Conservation (phyloP, 2,329 filamentous ascomycete genomes). For the Sphaerulina populicola region DNA sequence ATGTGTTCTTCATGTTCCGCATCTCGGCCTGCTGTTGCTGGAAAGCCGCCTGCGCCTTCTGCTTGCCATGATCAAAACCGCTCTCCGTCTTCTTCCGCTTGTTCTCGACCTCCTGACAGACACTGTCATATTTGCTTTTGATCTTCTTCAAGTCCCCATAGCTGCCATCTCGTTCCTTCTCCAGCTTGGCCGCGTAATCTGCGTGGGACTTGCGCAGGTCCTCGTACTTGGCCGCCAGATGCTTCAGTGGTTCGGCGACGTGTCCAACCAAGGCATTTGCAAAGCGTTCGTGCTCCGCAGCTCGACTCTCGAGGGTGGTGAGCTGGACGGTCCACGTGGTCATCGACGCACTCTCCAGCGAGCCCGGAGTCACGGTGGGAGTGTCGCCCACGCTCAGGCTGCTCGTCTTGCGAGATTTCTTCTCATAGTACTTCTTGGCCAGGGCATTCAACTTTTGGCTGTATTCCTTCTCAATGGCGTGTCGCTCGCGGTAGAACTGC, state of each 20-base stretch:
- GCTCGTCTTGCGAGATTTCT: slow-evolving; percentile 84
- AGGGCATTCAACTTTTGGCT: slow-evolving; percentile 75
- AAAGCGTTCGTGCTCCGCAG: slow-evolving; percentile 80
- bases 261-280: slow-evolving; percentile 67
- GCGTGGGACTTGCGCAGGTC: slow-evolving; percentile 84
- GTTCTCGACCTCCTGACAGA: slow-evolving; percentile 90
- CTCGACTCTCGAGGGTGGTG: slow-evolving; percentile 77
- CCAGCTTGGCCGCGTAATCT: slow-evolving; percentile 80
- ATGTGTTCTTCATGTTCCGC: slow-evolving; percentile 98
- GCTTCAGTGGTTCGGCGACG: slow-evolving; percentile 79
- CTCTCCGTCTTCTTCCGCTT: slow-evolving; percentile 91
- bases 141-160: slow-evolving; percentile 81
- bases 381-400: slow-evolving; percentile 87
- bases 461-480: slow-evolving; percentile 94
- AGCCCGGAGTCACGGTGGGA: slow-evolving; percentile 86
- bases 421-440: slow-evolving; percentile 95
- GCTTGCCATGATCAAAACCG: slow-evolving; percentile 76
- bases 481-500: slow-evolving; percentile 91
- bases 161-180: slow-evolving; percentile 76
- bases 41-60: slow-evolving; percentile 83
- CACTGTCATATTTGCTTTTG: slow-evolving; percentile 85
- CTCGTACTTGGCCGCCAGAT: slow-evolving; percentile 66
- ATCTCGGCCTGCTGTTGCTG: slow-evolving; percentile 89
- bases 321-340: slow-evolving; percentile 96
- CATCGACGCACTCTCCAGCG: slow-evolving; percentile 88